Base-by-base conservation (phyloP, 2,329 filamentous ascomycete species). In the Diaporthe velutina region DNA sequence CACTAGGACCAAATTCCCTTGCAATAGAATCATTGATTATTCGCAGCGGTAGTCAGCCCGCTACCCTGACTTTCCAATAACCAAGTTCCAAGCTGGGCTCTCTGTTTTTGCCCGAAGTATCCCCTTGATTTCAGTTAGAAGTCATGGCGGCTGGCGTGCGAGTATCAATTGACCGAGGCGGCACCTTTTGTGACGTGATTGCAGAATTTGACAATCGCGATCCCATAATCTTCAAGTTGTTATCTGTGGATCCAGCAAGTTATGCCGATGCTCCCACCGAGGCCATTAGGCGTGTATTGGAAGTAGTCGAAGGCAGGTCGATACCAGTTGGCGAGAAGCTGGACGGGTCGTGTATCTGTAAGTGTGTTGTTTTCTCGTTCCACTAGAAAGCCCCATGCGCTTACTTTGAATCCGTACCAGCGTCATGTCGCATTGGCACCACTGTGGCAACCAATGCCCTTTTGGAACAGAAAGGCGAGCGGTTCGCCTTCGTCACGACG, bases 221-320 rank as follows among this genome's bases (percentile, higher is more conserved):
- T 81, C 91, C 93, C 78, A 85, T 93, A 45, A 82, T 93, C 70
- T 92, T 94, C 82, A 94, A 94, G 82, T 86, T 93, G 0, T 87
- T 93, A 35, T 93, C 92, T 0, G 91, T 92, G 77, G 91, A 93
- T 78, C 92, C 92, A 0, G 83, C 86, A 35, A 93, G 93, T 81
- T 93, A 94, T 81, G 84, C 90, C 66, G 92, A 94, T 83, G 92
- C 92, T 2, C 92, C 92, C 0, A 85, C 93, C 19, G 92, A 93
- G 84, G 91, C 91, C 54, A 93, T 93, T 76, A 84, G 73, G 90
- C 92, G 82, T 87, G 87, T 19, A n/a, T 67, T 80, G 42, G 76
- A 78, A 55, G 28, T 68, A 17, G 74, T 74, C 13, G 71, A 0
- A 82, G 89, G 88, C 72, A 84, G 86, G 70, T 38, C 75, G 22